phyloP scores from a whole-genome alignment of 2,329 filamentous ascomycete species.

The Ceratocystiopsis minuta region DNA sequence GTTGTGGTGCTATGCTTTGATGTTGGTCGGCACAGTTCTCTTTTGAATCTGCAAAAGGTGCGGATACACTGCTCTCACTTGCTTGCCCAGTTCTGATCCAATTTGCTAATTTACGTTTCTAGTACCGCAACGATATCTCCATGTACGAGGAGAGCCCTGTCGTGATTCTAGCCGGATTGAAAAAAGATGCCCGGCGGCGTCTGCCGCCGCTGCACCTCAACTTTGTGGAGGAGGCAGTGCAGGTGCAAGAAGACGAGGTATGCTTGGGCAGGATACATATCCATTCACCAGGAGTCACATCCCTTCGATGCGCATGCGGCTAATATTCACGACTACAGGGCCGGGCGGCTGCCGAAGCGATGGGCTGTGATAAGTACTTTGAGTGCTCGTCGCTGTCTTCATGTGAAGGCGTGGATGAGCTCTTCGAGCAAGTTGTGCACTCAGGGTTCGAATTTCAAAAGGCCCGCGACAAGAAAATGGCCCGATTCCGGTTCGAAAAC shows the following conservation, averaged over 20 bases:
- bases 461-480: constrained; percentile 6
- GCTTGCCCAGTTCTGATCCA: background rate
- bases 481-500: constrained; percentile 6
- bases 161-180: constrained; percentile 10
- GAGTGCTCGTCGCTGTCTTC: constrained; percentile 10
- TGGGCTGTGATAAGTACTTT: constrained; percentile 8
- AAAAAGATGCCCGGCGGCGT: constrained; percentile 9
- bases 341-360: constrained; percentile 2
- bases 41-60: constrained; percentile 6
- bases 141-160: constrained; percentile 9
- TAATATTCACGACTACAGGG: background rate
- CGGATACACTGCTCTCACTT: background rate
- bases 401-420: constrained; percentile 8
- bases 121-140: constrained; percentile 9
- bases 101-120: background rate
- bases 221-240: constrained; percentile 7
- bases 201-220: constrained; percentile 8
- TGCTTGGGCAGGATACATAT: too few relatives aligned
- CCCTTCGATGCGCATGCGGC: too few relatives aligned
- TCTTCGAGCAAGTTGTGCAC: constrained; percentile 7
- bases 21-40: constrained; percentile 4
- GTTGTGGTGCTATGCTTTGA: constrained; percentile 10
- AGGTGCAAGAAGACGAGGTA: constrained; percentile 2
- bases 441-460: constrained; percentile 7
- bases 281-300: too few relatives aligned